Conservation (phyloP, 805 yeast genomes). For the Lipomyces sp. region DNA sequence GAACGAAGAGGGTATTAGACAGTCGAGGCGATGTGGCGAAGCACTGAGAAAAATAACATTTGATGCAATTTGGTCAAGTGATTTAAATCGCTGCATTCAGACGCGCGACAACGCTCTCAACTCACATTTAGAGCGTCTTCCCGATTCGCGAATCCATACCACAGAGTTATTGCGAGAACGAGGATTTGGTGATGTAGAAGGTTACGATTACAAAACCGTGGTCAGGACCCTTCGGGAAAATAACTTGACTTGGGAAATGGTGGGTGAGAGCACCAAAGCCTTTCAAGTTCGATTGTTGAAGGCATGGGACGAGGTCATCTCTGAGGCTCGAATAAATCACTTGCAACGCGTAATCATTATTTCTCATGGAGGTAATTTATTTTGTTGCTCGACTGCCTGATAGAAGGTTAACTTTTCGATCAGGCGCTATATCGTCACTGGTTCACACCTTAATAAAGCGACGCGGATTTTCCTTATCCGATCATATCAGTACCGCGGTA, state of each 20-base stretch:
- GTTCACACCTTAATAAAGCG: slow-evolving; percentile 20
- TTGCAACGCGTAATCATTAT: slow-evolving; percentile 24
- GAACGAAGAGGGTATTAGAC: slow-evolving; percentile 25
- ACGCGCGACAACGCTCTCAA: slow-evolving; percentile 29
- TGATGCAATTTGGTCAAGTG: slow-evolving; percentile 32
- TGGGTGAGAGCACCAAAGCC: slow-evolving; percentile 21
- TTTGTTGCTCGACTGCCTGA: neutral
- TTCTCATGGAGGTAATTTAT: slow-evolving; percentile 30
- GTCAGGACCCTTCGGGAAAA: slow-evolving; percentile 14
- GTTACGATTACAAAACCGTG: slow-evolving; percentile 13
- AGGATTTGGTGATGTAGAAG: slow-evolving; percentile 28
- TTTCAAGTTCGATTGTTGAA: slow-evolving; percentile 16
- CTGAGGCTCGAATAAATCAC: slow-evolving; percentile 17
- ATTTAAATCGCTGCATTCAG: slow-evolving; percentile 27
- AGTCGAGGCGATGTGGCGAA: slow-evolving; percentile 20
- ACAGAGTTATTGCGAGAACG: slow-evolving; percentile 28
- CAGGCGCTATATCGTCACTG: slow-evolving; percentile 28
- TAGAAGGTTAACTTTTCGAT: neutral
- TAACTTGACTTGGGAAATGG: slow-evolving; percentile 19
- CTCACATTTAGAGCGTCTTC: slow-evolving; percentile 12
- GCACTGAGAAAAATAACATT: slow-evolving; percentile 18
- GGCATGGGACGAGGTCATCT: slow-evolving; percentile 28
- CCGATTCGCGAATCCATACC: slow-evolving; percentile 13
- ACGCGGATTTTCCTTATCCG: slow-evolving; percentile 24
- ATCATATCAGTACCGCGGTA: slow-evolving; percentile 12